A percentile compares a stretch with the other conserved stretches of the same genome.
Conservation (phyloP, 352 stramenopile genomes). For the Pythium angustatum region DNA sequence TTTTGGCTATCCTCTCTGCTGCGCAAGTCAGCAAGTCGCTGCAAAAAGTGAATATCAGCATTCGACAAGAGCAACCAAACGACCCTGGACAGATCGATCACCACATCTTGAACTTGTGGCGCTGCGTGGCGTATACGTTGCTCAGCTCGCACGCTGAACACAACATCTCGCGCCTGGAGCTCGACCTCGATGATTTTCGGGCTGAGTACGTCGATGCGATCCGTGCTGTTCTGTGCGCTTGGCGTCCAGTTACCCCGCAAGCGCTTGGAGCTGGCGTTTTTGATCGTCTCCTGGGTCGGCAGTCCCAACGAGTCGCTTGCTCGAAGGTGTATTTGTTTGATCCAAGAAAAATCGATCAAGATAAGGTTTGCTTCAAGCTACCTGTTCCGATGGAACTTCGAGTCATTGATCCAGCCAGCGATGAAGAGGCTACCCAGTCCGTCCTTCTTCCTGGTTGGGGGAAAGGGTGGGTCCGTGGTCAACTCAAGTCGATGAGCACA, state of each 20-base stretch:
- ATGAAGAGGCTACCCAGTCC: background rate
- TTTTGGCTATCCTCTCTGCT: background rate
- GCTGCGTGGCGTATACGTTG: background rate
- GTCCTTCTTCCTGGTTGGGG: slow-evolving; percentile 1
- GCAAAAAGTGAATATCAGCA: background rate
- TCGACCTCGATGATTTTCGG: background rate
- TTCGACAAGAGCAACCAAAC: background rate
- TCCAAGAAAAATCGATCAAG: background rate
- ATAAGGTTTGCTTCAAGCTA: background rate
- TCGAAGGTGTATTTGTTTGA: background rate
- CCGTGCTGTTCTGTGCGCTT: background rate
- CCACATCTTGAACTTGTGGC: background rate
- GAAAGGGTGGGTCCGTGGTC: background rate
- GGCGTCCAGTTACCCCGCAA: background rate
- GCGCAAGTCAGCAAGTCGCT: background rate
- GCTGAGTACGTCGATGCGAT: background rate
- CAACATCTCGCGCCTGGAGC: background rate
- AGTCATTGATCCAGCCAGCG: background rate
- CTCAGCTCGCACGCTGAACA: background rate
- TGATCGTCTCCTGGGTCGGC: background rate
- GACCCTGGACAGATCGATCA: background rate
- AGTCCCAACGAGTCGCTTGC: background rate
- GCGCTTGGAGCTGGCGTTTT: background rate
- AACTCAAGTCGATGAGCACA: background rate
- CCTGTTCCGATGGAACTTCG: background rate